Base-by-base conservation (phyloP, 2,329 filamentous ascomycete genomes). In the Neofusicoccum laricinum region DNA sequence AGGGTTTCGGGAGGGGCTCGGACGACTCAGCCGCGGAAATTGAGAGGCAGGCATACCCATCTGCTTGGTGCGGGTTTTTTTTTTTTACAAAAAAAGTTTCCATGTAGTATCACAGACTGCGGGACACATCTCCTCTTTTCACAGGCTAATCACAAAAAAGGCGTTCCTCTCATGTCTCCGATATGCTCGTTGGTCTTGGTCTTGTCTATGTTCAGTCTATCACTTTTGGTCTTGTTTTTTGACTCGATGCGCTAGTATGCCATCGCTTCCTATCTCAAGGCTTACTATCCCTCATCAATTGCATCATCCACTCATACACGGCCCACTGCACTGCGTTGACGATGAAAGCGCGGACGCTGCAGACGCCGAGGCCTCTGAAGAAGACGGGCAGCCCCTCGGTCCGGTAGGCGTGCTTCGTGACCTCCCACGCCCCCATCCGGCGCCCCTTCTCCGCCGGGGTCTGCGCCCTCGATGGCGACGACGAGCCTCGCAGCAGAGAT, bases 291-390 rank as follows among this genome's bases (percentile, higher is more conserved):
- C n/a, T 48, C 50, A 64, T 64, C 32, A 65, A 10, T 12, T 72
- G 73, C 90, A 97, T 94, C 71, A 92, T 86, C 88, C 90, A 92
- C 78, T 97, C 93, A 74, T 97, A 97, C 5, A 92, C 86, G 25
- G 90, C 90, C 93, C 93, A 98, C 80, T 89, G 87, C n/a, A 92
- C 90, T 2, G 94, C 93, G 79, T 97, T 97, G 43, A 97, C 94
- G 61, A 96, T 81, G 75, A 98, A 97, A 0, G 94, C 94, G 69
- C 94, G 83, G 8, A 90, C 78, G 76, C 91, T 96, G 76, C 94
- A 98, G 36, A 97, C 83, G 0, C 88, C 87, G 46, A 98, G 76
- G 1, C 91, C 92, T 76, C 91, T 85, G 79, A 94, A 95, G 81
- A 96, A 96, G 30, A 92, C 90, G 55, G 84, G 81, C 43, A 88